These are phyloP conservation scores for Plasmopara viticola DNA, from an alignment of 352 stramenopile species.

Conservation along the genomic window DNA sequence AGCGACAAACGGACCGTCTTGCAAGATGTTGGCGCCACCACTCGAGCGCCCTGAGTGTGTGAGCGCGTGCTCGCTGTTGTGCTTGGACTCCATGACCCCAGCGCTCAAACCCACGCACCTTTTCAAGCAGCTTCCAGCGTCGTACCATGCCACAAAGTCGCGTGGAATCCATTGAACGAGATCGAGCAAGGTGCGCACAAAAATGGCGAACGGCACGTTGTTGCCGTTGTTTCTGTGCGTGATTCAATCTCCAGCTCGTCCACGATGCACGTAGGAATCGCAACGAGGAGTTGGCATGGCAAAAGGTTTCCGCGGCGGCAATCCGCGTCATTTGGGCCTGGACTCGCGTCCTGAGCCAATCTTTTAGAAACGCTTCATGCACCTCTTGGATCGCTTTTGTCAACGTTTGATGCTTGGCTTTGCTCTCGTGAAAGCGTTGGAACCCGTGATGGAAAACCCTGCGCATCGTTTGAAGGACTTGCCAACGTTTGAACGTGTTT, in stretches of 20 bases:
- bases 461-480: conserved; percentile 5
- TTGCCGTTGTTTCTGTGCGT: conserved; percentile 13
- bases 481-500: conserved; percentile 4
- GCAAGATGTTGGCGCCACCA: conserved; percentile 22
- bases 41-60: conserved; percentile 23
- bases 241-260: conserved; percentile 19
- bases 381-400: conserved; percentile 10
- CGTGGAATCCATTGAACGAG: background rate
- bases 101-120: conserved; percentile 12
- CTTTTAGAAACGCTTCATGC: conserved; percentile 23
- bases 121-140: conserved; percentile 20
- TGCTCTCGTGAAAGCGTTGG: conserved; percentile 7
- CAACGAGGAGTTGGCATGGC: conserved; percentile 4
- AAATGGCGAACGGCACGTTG: conserved; percentile 11
- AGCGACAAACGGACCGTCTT: conserved; percentile 13
- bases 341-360: conserved; percentile 21
- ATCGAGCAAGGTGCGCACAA: conserved; percentile 4
- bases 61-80: conserved; percentile 7
- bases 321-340: conserved; percentile 17
- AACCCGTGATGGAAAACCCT: conserved; percentile 20
- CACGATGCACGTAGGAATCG: conserved; percentile 5
- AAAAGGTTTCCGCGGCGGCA: conserved; percentile 24
- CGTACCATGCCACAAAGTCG: conserved; percentile 10
- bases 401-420: conserved; percentile 15
- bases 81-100: conserved; percentile 8